A percentile compares a stretch with the other conserved stretches of the same genome.
These are phyloP conservation scores for Rossbeevera mucosa DNA, from an alignment of 768 basidiomycete genomes.

Conservation along the genomic window DNA sequence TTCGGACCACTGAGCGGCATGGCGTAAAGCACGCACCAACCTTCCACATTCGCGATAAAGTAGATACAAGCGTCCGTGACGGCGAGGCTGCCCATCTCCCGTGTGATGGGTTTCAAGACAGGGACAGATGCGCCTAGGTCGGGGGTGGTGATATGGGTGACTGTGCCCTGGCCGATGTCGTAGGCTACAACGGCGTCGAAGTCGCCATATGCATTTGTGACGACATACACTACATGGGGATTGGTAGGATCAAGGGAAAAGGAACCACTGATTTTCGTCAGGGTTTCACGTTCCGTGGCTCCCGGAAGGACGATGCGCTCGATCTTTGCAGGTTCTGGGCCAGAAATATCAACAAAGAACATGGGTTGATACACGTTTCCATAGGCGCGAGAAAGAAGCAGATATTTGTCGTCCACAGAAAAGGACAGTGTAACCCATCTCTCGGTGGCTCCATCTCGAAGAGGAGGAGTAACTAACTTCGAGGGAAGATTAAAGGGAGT, in stretches of 20 bases:
- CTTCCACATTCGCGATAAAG: constrained; percentile 38
- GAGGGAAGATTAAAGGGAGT: constrained; percentile 32
- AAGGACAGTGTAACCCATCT: constrained; percentile 31
- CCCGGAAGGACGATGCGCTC: constrained; percentile 34
- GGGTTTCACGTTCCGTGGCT: constrained; percentile 28
- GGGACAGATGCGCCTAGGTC: constrained; percentile 22
- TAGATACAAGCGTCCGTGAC: constrained; percentile 28
- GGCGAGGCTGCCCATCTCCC: constrained; percentile 28
- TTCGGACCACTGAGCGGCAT: constrained; percentile 29
- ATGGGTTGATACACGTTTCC: constrained; percentile 27
- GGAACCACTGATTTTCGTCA: constrained; percentile 15
- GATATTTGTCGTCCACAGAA: constrained; percentile 37
- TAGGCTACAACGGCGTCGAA: constrained; percentile 35
- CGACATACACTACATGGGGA: constrained; percentile 31
- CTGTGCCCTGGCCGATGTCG: constrained; percentile 25
- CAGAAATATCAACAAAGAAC: constrained; percentile 34
- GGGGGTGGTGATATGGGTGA: constrained; percentile 38
- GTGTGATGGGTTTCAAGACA: constrained; percentile 33
- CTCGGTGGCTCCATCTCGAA: constrained; percentile 29
- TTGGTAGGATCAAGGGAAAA: constrained; percentile 32
- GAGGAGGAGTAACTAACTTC: constrained; percentile 31
- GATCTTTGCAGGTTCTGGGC: constrained; percentile 18
- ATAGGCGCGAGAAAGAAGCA: constrained; percentile 30
- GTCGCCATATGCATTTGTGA: constrained; percentile 38
- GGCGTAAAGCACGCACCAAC: constrained; percentile 31